Evolutionary conservation across 2,329 filamentous ascomycete genomes (phyloP), one percentile per base, ranked within the genome.

Genomic region (Simplicillium aogashimaense): DNA sequence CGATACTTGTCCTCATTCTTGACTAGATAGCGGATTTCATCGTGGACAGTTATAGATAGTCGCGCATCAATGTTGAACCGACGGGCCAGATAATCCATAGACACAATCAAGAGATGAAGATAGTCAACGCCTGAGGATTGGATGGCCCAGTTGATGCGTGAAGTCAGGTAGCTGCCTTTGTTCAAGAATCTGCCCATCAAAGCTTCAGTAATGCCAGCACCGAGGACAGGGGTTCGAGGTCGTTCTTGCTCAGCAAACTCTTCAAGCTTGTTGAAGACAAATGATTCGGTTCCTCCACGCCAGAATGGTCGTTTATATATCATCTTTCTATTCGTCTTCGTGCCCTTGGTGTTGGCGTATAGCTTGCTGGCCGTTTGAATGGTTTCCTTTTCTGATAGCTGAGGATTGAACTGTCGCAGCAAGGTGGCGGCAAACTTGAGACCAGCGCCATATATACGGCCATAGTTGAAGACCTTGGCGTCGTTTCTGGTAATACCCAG

Each of bases 401-500:
- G 72, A 2, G 90, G 88, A 52, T 97, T 95, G 66, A 98, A 98
- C 55, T 97, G 92, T 7, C 89, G 78, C 2, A 98, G 74, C 2
- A 98, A 69, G 9, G 86, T 94, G 3, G 84, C 81, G 0, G 92
- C 92, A 55, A 98, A 98, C 51, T 88, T 94, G 38, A 97, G 67
- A 0, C 92, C 94, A 4, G 92, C 94, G n/a, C 92, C 94, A 54
- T 98, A 98, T 37, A 98, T 98, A 32, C 94, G 86, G 7, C 94
- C 94, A 52, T 98, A 98, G 59, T 98, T 98, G 70, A 98, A 98
- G 1, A 98, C 79, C 57, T 98, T 98, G 43, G 92, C 92, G 53
- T 95, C 81, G 53, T 95, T 95, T 45, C 92, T 77, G 3, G 87
- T 94, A 45, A 98, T 98, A 7, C 89, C 90, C 2, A 98, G 63